Evolutionary conservation across 2,329 filamentous ascomycete genomes (phyloP).

Genomic region (Fusarium sp.): DNA sequence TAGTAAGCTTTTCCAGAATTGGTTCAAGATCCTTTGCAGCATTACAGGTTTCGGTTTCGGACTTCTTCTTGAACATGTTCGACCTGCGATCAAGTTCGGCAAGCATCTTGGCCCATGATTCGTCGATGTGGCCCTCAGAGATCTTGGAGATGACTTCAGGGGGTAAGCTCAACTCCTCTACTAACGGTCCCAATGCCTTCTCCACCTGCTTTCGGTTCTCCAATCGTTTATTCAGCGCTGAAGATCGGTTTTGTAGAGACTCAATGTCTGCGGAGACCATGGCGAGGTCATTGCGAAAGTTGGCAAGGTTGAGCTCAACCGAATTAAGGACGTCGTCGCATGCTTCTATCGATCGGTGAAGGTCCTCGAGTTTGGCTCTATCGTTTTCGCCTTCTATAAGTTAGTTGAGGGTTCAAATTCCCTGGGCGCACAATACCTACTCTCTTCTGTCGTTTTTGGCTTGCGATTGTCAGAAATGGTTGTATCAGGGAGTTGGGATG

Average conservation of each 20-base stretch:
- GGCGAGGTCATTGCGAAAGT: conserved; percentile 92
- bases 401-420: neutral
- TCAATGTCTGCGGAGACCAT: conserved; percentile 96
- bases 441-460: conserved; percentile 76
- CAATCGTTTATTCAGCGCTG: conserved; percentile 82
- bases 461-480: conserved; percentile 52
- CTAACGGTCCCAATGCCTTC: conserved; percentile 84
- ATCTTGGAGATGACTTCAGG: conserved; percentile 87
- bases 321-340: conserved; percentile 95
- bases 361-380: conserved; percentile 85
- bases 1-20: conserved; percentile 82
- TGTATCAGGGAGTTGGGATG: conserved; percentile 46
- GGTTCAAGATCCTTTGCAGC: conserved; percentile 87
- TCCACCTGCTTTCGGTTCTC: conserved; percentile 92
- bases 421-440: conserved; percentile 58
- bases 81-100: conserved; percentile 85
- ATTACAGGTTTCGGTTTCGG: conserved; percentile 72
- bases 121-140: conserved; percentile 88
- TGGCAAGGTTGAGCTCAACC: conserved; percentile 90
- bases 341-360: conserved; percentile 87
- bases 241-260: conserved; percentile 86
- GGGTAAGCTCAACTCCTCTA: conserved; percentile 91
- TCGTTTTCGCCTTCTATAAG: conserved; percentile 74
- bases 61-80: conserved; percentile 74
- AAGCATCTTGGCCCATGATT: conserved; percentile 85